Percentiles rank a stretch among this genome's conserved stretches.
Conservation (phyloP, 2,329 filamentous ascomycete genomes). For the Kalmusia sp. region DNA sequence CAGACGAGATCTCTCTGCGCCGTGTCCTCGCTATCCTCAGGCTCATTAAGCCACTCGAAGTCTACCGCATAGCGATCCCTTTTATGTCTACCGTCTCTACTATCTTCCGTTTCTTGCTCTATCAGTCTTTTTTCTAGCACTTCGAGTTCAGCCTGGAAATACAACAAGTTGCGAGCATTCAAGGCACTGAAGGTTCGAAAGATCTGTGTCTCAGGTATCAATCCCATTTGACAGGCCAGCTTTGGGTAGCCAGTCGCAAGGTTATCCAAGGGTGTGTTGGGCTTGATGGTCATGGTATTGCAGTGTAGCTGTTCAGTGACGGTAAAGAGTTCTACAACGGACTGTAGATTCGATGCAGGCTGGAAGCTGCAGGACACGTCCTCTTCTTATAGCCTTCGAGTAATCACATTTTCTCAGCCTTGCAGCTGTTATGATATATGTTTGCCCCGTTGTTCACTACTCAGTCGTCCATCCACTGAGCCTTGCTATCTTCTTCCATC, state of each 20-base stretch:
- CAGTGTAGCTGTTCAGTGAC: too few relatives aligned
- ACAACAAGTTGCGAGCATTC: slow-evolving; percentile 13
- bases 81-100: not conserved
- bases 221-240: slow-evolving; percentile 16
- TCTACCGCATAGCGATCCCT: not conserved
- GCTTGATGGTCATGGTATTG: too few relatives aligned
- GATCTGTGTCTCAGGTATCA: slow-evolving; percentile 16
- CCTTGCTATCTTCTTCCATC: too few relatives aligned
- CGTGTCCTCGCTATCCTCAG: not conserved
- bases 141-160: slow-evolving; percentile 18
- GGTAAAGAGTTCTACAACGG: too few relatives aligned
- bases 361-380: too few relatives aligned
- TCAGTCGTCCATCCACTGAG: too few relatives aligned
- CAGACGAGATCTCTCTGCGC: not conserved
- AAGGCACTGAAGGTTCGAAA: slow-evolving; percentile 19
- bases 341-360: too few relatives aligned
- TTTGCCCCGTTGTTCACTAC: too few relatives aligned
- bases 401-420: too few relatives aligned
- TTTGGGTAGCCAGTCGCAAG: slow-evolving; percentile 13
- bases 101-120: not conserved
- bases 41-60: not conserved
- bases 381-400: too few relatives aligned
- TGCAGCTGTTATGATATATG: too few relatives aligned
- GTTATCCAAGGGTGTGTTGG: too few relatives aligned
- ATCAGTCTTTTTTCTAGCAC: slow-evolving; percentile 1